Evolutionary conservation across 2,329 filamentous ascomycete species (phyloP).

Genomic region (Penicillium frequentans): DNA sequence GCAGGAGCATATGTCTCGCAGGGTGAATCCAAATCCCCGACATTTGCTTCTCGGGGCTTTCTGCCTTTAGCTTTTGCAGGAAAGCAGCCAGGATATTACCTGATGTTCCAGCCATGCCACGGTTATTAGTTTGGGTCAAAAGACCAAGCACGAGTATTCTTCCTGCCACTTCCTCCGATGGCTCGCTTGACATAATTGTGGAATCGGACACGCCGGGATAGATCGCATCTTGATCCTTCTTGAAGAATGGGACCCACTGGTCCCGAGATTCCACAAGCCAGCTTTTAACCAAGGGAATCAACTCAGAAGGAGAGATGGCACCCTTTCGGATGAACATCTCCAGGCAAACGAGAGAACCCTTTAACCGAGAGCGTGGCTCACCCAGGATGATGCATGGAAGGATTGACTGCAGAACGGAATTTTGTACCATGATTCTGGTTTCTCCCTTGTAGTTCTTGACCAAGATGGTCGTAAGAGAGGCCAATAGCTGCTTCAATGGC

Average conservation of each 20-base stretch:
- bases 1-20: conserved; percentile 36
- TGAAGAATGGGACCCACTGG: conserved; percentile 33
- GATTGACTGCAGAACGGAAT: conserved; percentile 25
- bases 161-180: conserved; percentile 24
- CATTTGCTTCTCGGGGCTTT: conserved; percentile 10
- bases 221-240: conserved; percentile 33
- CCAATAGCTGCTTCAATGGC: conserved; percentile 46
- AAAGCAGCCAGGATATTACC: conserved; percentile 30
- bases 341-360: conserved; percentile 36
- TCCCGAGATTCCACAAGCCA: conserved; percentile 37
- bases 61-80: conserved; percentile 29
- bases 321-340: conserved; percentile 41
- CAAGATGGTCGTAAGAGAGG: conserved; percentile 39
- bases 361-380: conserved; percentile 40
- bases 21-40: conserved; percentile 38
- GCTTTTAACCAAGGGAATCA: conserved; percentile 28
- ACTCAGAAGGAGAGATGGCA: conserved; percentile 31
- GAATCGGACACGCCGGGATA: conserved; percentile 25
- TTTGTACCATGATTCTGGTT: conserved; percentile 19
- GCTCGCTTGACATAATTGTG: conserved; percentile 3
- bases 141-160: conserved; percentile 34
- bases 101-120: conserved; percentile 29
- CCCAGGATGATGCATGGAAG: conserved; percentile 40
- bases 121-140: conserved; percentile 31
- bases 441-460: conserved; percentile 27